phyloP scores from a whole-genome alignment of 164 flowering plant species.

The Aristolochia californica region DNA sequence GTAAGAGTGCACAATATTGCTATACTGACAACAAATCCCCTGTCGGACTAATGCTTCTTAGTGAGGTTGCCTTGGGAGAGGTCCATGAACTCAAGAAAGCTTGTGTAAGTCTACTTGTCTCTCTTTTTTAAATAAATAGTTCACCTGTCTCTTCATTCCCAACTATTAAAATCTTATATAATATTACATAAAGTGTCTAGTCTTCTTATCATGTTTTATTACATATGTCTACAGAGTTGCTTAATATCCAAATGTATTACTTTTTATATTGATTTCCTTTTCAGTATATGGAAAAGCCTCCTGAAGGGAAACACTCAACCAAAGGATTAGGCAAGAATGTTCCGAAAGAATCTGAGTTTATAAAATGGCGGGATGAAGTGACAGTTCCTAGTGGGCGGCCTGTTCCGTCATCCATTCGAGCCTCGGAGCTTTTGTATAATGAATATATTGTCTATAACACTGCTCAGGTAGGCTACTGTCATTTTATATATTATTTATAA shows the following conservation, averaged over 20 bases:
- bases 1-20: constrained; percentile 98
- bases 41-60: constrained; percentile 84
- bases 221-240: too few relatives aligned
- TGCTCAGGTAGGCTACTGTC: constrained; percentile 53
- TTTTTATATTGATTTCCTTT: background rate
- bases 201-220: too few relatives aligned
- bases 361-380: constrained; percentile 73
- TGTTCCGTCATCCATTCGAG: constrained; percentile 52
- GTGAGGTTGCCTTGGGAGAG: constrained; percentile 94
- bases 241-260: too few relatives aligned
- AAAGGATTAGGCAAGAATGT: constrained; percentile 84
- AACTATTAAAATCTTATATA: background rate
- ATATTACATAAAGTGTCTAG: too few relatives aligned
- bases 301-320: constrained; percentile 87
- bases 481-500: background rate
- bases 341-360: constrained; percentile 57
- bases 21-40: constrained; percentile 62
- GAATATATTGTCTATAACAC: constrained; percentile 88
- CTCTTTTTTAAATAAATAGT: too few relatives aligned
- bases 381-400: constrained; percentile 94
- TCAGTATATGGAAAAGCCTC: constrained; percentile 88
- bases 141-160: background rate
- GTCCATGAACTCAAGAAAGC: constrained; percentile 78
- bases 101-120: constrained; percentile 26
- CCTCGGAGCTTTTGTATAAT: constrained; percentile 86